Conservation (phyloP, 768 basidiomycete genomes). For the Paxillus rubicundulus region DNA sequence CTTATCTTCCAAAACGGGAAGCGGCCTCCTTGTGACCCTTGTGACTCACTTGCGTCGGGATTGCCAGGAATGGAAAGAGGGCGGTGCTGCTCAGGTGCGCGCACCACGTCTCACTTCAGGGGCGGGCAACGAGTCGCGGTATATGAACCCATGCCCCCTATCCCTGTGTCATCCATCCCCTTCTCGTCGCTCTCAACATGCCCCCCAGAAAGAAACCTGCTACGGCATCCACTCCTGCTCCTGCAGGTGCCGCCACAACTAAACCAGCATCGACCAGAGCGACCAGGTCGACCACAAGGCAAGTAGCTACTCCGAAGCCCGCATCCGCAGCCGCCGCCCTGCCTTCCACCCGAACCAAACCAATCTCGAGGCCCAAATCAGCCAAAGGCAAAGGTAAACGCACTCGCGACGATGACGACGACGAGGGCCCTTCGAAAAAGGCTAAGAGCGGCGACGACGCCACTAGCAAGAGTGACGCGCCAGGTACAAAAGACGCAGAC, state of each 20-base stretch:
- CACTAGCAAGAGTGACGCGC: constrained; percentile 20
- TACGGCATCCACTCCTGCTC: constrained; percentile 15
- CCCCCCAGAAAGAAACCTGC: constrained; percentile 47
- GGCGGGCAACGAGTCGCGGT: background rate
- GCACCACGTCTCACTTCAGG: background rate
- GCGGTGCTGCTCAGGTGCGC: background rate
- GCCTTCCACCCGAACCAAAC: constrained; percentile 19
- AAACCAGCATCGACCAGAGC: constrained; percentile 17
- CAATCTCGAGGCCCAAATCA: constrained; percentile 26
- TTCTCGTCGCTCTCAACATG: constrained; percentile 24
- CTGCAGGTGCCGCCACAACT: constrained; percentile 27
- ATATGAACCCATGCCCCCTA: background rate
- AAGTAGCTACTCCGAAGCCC: constrained; percentile 17
- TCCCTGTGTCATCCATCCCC: too few relatives aligned
- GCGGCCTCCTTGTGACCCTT: background rate
- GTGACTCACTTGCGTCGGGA: background rate
- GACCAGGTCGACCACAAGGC: constrained; percentile 37
- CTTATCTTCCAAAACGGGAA: too few relatives aligned
- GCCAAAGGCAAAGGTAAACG: constrained; percentile 24
- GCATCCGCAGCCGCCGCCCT: constrained; percentile 18
- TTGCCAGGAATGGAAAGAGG: background rate
- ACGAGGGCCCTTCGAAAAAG: constrained; percentile 13
- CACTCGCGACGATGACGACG: constrained; percentile 11
- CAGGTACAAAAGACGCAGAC: constrained; percentile 23
- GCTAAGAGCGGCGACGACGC: constrained; percentile 19